Evolutionary conservation across 2,329 filamentous ascomycete species (phyloP).

Genomic region (Colletotrichum sp.): DNA sequence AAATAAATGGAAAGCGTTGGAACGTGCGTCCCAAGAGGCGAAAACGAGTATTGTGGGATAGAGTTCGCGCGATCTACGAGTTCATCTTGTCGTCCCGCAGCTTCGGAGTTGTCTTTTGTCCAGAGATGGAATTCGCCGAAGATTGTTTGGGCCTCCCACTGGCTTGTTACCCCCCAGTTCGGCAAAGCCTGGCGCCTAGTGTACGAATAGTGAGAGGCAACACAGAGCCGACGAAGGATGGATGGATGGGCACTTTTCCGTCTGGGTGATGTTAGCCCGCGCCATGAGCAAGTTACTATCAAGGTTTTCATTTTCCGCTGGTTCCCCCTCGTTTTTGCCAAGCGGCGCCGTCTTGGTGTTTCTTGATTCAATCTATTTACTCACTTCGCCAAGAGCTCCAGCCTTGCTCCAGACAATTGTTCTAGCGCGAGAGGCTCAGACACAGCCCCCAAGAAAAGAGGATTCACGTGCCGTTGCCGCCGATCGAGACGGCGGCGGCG

Average conservation of each 20-base stretch:
- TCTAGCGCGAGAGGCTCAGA: background rate
- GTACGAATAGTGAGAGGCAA: background rate
- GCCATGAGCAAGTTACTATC: background rate
- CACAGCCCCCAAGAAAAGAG: background rate
- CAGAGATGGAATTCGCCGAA: background rate
- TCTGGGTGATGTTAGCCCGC: background rate
- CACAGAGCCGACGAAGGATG: background rate
- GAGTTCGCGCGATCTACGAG: background rate
- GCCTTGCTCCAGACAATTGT: background rate
- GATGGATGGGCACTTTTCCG: background rate
- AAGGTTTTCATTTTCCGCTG: background rate
- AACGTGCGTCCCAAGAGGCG: background rate
- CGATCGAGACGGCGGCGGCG: background rate
- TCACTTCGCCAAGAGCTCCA: background rate
- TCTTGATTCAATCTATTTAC: constrained; percentile 6
- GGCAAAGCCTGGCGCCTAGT: background rate
- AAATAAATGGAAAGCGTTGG: background rate
- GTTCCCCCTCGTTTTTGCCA: background rate
- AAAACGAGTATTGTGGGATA: constrained; percentile 4
- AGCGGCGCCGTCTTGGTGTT: background rate
- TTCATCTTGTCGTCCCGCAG: constrained; percentile 2
- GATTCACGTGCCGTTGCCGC: constrained; percentile 5
- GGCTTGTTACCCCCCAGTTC: background rate
- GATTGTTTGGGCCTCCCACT: background rate
- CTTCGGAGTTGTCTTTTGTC: background rate